Conservation (phyloP, 352 stramenopile species). For the Phytophthora palmivora region DNA sequence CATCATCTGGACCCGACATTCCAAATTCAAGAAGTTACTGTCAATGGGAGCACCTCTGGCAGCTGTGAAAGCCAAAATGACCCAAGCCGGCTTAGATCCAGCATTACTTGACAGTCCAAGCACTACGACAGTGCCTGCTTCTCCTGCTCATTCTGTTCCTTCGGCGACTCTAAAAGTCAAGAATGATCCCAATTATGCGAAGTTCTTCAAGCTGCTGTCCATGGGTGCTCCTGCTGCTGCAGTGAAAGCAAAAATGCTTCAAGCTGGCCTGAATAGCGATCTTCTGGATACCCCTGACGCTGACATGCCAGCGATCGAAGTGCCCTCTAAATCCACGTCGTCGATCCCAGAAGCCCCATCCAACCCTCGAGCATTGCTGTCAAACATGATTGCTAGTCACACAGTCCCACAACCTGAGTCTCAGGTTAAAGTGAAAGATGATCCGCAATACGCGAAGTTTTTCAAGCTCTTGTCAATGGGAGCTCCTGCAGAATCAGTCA, state of each 20-base stretch:
- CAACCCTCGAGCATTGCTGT: slow-evolving; percentile 22
- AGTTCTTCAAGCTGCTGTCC: slow-evolving; percentile 73
- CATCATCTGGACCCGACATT: slow-evolving; percentile 30
- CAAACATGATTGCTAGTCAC: slow-evolving; percentile 19
- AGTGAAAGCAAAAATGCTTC: slow-evolving; percentile 69
- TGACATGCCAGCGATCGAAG: slow-evolving; percentile 31
- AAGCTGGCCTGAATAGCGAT: slow-evolving; percentile 88
- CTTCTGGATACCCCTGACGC: slow-evolving; percentile 72
- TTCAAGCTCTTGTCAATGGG: slow-evolving; percentile 76
- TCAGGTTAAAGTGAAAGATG: slow-evolving; percentile 53
- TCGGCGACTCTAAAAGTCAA: slow-evolving; percentile 42
- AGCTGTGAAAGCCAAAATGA: slow-evolving; percentile 75
- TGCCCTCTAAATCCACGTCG: not conserved
- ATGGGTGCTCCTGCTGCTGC: slow-evolving; percentile 63
- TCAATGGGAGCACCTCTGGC: slow-evolving; percentile 64
- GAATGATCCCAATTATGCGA: slow-evolving; percentile 62
- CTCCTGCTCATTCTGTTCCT: not conserved
- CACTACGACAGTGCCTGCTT: not conserved
- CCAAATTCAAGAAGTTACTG: slow-evolving; percentile 73
- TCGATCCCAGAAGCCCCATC: slow-evolving; percentile 2
- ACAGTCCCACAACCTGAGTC: slow-evolving; percentile 6
- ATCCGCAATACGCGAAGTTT: slow-evolving; percentile 71
- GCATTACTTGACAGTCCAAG: slow-evolving; percentile 46
- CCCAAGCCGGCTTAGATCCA: slow-evolving; percentile 67
- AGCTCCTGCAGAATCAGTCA: slow-evolving; percentile 58